These are phyloP conservation scores for Hirsutella minnesotensis DNA, from an alignment of 2,329 filamentous ascomycete genomes.

Conservation along the genomic window DNA sequence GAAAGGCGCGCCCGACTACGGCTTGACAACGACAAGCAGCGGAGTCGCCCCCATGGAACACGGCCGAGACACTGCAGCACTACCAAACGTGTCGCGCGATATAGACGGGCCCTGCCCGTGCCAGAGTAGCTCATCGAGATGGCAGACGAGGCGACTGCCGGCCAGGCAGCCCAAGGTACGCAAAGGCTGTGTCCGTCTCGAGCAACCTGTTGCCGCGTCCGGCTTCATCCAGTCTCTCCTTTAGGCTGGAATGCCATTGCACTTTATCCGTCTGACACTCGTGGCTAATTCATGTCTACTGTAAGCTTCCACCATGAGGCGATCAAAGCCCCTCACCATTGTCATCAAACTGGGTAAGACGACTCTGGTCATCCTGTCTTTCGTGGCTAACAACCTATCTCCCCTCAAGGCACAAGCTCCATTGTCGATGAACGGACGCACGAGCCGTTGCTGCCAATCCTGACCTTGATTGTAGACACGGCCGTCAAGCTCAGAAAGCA, in stretches of 20 bases:
- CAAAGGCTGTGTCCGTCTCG: no score
- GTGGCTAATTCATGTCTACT: slow-evolving; percentile 4
- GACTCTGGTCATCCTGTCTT: background rate
- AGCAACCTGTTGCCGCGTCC: background rate
- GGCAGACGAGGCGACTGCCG: background rate
- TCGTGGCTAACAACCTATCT: background rate
- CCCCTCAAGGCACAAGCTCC: slow-evolving; percentile 74
- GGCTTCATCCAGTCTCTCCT: background rate
- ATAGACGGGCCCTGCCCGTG: background rate
- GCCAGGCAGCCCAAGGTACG: background rate
- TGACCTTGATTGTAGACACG: slow-evolving; percentile 90
- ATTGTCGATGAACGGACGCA: slow-evolving; percentile 95
- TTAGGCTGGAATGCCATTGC: background rate
- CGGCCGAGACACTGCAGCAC: background rate
- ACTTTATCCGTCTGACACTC: background rate
- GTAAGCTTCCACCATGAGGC: slow-evolving; percentile 48
- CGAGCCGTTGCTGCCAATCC: slow-evolving; percentile 80
- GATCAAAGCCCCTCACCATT: slow-evolving; percentile 39
- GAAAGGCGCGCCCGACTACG: background rate
- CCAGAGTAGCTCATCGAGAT: background rate
- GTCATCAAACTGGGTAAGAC: slow-evolving; percentile 80
- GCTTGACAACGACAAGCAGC: background rate
- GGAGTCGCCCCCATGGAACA: background rate
- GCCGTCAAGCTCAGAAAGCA: slow-evolving; percentile 76
- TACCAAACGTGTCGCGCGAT: background rate